A percentile compares a stretch with the other conserved stretches of the same genome.
phyloP scores from a whole-genome alignment of 768 basidiomycete species.

The Pleurotus salmoneostramineus region DNA sequence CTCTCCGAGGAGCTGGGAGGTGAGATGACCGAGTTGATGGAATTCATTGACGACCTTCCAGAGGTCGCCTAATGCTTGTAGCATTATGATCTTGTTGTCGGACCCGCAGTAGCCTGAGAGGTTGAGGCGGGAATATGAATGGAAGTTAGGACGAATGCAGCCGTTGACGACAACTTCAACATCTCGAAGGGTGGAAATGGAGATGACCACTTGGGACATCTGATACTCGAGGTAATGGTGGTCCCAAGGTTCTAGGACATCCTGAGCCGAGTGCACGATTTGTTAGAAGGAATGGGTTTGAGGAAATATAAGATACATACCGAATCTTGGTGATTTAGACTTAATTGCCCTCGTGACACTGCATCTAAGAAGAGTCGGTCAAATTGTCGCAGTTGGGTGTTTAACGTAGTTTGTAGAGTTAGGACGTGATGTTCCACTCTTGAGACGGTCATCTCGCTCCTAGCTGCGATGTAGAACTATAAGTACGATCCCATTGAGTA shows the following conservation, averaged over 20 bases:
- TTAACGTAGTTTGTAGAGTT: neutral
- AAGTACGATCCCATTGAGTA: neutral
- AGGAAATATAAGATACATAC: neutral
- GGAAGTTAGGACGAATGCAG: no score
- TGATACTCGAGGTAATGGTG: no score
- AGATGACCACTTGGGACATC: no score
- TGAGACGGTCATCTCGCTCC: neutral
- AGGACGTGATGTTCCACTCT: neutral
- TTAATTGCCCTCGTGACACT: neutral
- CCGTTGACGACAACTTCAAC: no score
- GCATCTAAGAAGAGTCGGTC: neutral
- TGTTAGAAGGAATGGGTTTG: neutral
- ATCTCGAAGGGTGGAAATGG: no score
- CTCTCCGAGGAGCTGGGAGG: neutral
- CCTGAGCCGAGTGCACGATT: no score
- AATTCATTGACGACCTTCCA: no score
- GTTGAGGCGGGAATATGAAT: no score
- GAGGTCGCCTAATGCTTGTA: no score
- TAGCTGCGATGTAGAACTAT: neutral
- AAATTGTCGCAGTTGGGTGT: neutral
- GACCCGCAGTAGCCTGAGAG: no score
- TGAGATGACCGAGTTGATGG: neutral
- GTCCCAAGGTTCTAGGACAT: no score
- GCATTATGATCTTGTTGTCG: no score
- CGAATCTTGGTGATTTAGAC: neutral